phyloP scores from a whole-genome alignment of 2,329 filamentous ascomycete genomes.

The Aspergillus arachidicola region DNA sequence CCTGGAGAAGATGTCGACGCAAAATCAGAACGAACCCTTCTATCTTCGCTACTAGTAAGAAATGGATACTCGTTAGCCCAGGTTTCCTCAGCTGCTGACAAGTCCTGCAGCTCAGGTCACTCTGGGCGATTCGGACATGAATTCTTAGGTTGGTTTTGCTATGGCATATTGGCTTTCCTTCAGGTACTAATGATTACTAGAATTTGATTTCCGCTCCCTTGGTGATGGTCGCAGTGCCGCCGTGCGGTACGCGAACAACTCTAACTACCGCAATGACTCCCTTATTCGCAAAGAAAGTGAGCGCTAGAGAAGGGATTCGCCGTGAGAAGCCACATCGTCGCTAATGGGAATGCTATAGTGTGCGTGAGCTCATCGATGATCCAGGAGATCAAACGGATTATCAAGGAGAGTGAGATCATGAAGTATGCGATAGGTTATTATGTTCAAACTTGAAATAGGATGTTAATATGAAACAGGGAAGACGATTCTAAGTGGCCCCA shows the following conservation, averaged over 20 bases:
- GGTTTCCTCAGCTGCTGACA: slow-evolving; percentile 46
- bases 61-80: slow-evolving; percentile 30
- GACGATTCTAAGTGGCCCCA: slow-evolving; percentile 98
- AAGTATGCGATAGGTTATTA: slow-evolving; percentile 64
- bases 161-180: slow-evolving; percentile 19
- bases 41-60: slow-evolving; percentile 97
- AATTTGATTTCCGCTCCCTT: slow-evolving; percentile 93
- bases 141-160: slow-evolving; percentile 73
- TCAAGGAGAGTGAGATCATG: slow-evolving; percentile 95
- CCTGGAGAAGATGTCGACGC: slow-evolving; percentile 60
- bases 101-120: slow-evolving; percentile 78
- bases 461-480: slow-evolving; percentile 63
- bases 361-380: slow-evolving; percentile 90
- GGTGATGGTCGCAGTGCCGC: slow-evolving; percentile 92
- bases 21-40: slow-evolving; percentile 77
- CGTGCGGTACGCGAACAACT: slow-evolving; percentile 97
- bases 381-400: slow-evolving; percentile 93
- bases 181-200: slow-evolving; percentile 51
- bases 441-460: background rate
- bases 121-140: slow-evolving; percentile 97
- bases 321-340: slow-evolving; percentile 2
- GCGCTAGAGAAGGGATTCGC: slow-evolving; percentile 38
- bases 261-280: slow-evolving; percentile 98
- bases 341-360: slow-evolving; percentile 62
- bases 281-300: slow-evolving; percentile 98